Conservation (phyloP, 2,329 filamentous ascomycete genomes). For the Nigrospora sphaerica region DNA sequence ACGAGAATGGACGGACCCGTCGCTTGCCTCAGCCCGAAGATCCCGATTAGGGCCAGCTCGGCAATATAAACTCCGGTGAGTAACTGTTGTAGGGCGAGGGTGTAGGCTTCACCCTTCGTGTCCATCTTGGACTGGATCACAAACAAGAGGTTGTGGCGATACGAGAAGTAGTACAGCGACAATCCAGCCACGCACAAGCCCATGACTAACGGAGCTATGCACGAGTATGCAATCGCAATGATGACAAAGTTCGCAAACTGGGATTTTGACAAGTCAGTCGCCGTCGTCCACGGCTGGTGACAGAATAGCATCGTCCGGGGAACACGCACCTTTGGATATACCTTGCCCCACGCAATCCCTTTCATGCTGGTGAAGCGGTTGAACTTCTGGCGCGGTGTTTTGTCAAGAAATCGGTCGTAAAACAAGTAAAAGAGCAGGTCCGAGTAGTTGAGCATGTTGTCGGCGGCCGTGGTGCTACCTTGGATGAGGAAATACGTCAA, state of each 20-base stretch:
- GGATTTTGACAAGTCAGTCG: constrained; percentile 4
- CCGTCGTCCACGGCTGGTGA: constrained; percentile 11
- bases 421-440: constrained; percentile 60
- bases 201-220: constrained; percentile 66
- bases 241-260: constrained; percentile 25
- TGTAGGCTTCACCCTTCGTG: constrained; percentile 66
- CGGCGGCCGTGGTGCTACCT: constrained; percentile 60
- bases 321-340: constrained; percentile 48
- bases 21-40: constrained; percentile 54
- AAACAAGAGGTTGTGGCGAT: constrained; percentile 69
- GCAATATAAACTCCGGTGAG: constrained; percentile 65
- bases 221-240: constrained; percentile 59
- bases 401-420: constrained; percentile 58
- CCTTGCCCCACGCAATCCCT: constrained; percentile 59
- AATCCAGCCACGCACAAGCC: constrained; percentile 64
- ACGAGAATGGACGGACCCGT: constrained; percentile 56
- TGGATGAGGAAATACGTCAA: constrained; percentile 72
- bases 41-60: constrained; percentile 61
- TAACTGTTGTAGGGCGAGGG: constrained; percentile 64
- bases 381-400: constrained; percentile 66
- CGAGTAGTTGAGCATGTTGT: constrained; percentile 52
- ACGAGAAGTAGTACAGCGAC: constrained; percentile 65
- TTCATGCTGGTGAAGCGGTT: constrained; percentile 53
- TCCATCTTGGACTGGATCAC: constrained; percentile 64
- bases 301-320: constrained; percentile 50